A percentile compares a stretch with the other conserved stretches of the same genome.
Evolutionary conservation across 805 yeast genomes (phyloP).

Genomic region (Yarrowia yakushimensis): DNA sequence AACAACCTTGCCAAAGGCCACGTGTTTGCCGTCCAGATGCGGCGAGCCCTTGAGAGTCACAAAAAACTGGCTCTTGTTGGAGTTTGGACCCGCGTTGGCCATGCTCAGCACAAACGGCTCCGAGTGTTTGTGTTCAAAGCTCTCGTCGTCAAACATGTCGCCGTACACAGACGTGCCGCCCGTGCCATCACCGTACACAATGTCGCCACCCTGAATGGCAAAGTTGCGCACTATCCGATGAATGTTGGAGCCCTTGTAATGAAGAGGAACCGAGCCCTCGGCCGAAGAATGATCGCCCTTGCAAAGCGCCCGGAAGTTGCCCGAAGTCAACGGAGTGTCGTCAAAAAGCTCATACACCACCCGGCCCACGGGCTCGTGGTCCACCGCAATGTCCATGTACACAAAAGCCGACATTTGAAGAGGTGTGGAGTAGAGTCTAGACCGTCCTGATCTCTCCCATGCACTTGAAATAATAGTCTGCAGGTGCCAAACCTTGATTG

Average conservation of each 20-base stretch:
- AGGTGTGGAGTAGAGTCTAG: too few relatives aligned
- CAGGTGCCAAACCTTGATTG: too few relatives aligned
- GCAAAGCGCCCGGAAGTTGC: slow-evolving; percentile 78
- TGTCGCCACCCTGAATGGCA: slow-evolving; percentile 88
- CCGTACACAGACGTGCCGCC: slow-evolving; percentile 84
- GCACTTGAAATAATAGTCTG: too few relatives aligned
- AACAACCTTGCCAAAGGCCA: slow-evolving; percentile 91
- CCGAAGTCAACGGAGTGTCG: slow-evolving; percentile 80
- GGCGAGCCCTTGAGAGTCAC: slow-evolving; percentile 85
- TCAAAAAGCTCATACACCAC: slow-evolving; percentile 64
- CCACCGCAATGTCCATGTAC: slow-evolving; percentile 73
- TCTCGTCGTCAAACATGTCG: slow-evolving; percentile 69
- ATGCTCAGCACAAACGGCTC: slow-evolving; percentile 69
- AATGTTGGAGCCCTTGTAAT: slow-evolving; percentile 62
- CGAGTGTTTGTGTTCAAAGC: slow-evolving; percentile 52
- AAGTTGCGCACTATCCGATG: slow-evolving; percentile 70
- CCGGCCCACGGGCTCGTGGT: slow-evolving; percentile 65
- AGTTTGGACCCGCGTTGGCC: slow-evolving; percentile 72
- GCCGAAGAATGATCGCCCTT: slow-evolving; percentile 65
- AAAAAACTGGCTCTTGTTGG: slow-evolving; percentile 91
- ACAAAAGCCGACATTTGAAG: slow-evolving; percentile 38
- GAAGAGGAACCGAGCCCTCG: slow-evolving; percentile 46
- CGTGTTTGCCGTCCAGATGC: slow-evolving; percentile 94
- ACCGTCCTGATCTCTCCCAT: too few relatives aligned
- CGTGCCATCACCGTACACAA: slow-evolving; percentile 55